Base-by-base conservation (phyloP, 2,329 filamentous ascomycete genomes). In the Cercospora sesami region DNA sequence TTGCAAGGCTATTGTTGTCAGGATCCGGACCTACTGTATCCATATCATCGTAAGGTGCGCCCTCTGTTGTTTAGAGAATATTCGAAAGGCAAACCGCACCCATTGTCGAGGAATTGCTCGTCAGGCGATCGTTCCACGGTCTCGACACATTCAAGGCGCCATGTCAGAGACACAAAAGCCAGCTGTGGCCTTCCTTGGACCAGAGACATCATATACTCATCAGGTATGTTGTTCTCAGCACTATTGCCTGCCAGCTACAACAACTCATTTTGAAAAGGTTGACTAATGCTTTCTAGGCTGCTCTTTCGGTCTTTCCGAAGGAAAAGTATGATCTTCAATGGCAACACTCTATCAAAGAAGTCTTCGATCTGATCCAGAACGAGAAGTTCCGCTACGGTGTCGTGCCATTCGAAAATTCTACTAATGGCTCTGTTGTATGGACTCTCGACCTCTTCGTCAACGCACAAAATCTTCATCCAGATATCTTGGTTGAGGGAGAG, bases 381-480 rank as follows among this genome's bases (percentile, higher is more conserved):
- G 85, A 87, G 67, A 78, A 82, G 55, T 87, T 87, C 0, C 80
- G 86, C 63, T 89, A 89, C 66, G 95, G 94, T 73, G 91, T 98
- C 33, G 91, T 97, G 1, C 95, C 95, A 6, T 94, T 97, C 80
- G 94, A 98, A 78, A 99, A 99, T 83, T 96, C 92, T 48, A 94
- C 92, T 77, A 97, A 98, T 80, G 95, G 95, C 75, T 90, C 91
- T 64, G 95, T 99, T 60, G 89, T 95, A 65, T 91, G 93, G 79
- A 97, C 94, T 0, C 86, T 98, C 26, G 94, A 97, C 80, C 87
- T 94, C 72, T 88, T 99, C 68, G 92, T 92, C 72, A 93, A 97
- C 80, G 85, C 91, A 28, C 82, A 87, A 45, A 80, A 79, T 51
- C 80, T 81, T 53, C 92, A 91, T 77, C 83, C 84, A 10, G 87